Percentiles rank a stretch among this genome's conserved stretches.
Evolutionary conservation across 2,329 filamentous ascomycete species (phyloP).

Genomic region (Thelonectria blattea): DNA sequence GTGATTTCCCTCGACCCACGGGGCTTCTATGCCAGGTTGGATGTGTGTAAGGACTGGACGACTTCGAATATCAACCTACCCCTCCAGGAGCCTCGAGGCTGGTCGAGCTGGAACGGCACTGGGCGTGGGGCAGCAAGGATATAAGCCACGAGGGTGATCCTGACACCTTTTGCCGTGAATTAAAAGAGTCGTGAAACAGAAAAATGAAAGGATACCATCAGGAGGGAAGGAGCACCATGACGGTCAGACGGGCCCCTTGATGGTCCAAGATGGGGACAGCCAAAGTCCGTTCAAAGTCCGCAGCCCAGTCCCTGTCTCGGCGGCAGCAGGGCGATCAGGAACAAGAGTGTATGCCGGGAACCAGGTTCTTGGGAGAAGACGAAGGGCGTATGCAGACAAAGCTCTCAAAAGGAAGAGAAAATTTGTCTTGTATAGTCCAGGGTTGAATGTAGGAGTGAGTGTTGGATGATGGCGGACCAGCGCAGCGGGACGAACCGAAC

Average conservation of each 20-base stretch:
- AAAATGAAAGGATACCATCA: slow-evolving; percentile 4
- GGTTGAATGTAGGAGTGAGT: not conserved
- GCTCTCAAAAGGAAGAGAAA: not conserved
- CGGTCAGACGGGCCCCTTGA: slow-evolving; percentile 9
- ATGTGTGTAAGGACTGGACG: not conserved
- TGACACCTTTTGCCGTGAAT: not conserved
- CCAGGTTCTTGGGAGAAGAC: not conserved
- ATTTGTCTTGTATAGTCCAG: not conserved
- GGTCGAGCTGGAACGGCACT: not conserved
- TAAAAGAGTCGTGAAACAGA: slow-evolving; percentile 4
- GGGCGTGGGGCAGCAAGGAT: slow-evolving; percentile 6
- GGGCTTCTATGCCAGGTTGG: not conserved
- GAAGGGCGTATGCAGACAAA: not conserved
- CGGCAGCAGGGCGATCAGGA: not conserved
- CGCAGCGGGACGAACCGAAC: not conserved
- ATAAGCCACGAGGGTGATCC: slow-evolving; percentile 2
- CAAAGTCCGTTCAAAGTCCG: slow-evolving; percentile 14
- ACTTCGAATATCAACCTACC: not conserved
- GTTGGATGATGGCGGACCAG: not conserved
- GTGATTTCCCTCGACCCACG: not conserved
- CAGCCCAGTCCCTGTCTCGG: not conserved
- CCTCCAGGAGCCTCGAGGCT: not conserved
- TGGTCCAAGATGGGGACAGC: not conserved
- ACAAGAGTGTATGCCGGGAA: not conserved
- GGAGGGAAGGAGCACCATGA: slow-evolving; percentile 11